Conservation (phyloP, 148 eudicot species). For the Arctostaphylos glauca region DNA sequence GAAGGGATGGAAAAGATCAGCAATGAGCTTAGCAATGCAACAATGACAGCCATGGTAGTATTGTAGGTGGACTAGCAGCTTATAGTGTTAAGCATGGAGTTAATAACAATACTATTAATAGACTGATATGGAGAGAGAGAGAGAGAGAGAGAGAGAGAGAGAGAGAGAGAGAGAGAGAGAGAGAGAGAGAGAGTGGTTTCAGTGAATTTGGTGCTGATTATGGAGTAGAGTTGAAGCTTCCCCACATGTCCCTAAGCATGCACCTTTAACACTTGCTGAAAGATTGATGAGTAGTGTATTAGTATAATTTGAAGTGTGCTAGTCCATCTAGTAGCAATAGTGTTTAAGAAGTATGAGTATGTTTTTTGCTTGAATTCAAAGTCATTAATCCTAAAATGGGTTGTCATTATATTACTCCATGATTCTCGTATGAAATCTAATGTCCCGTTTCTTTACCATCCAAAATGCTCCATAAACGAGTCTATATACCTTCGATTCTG, state of each 20-base stretch:
- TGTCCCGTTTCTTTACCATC: not conserved
- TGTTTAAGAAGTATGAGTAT: not conserved
- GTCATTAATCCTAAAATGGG: not conserved
- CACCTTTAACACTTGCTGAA: not conserved
- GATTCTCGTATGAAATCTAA: not conserved
- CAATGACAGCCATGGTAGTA: slow-evolving; percentile 36
- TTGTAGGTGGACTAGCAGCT: not conserved
- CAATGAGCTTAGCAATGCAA: slow-evolving; percentile 32
- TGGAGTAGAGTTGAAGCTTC: slow-evolving; percentile 51
- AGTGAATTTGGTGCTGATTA: slow-evolving; percentile 40
- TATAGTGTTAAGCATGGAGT: slow-evolving; percentile 6
- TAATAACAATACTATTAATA: slow-evolving; percentile 31
- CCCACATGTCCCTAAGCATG: not conserved
- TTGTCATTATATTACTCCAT: not conserved
- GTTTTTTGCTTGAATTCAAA: not conserved
- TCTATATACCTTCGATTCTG: no score
- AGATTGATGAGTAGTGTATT: not conserved
- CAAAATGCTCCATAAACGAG: no score
- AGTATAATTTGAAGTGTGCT: not conserved
- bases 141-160: slow-evolving; percentile 9
- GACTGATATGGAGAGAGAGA: slow-evolving; percentile 9
- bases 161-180: slow-evolving; percentile 15
- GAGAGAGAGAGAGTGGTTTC: slow-evolving; percentile 28
- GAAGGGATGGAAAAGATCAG: slow-evolving; percentile 30
- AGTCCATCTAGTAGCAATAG: not conserved